phyloP scores from a whole-genome alignment of 2,329 filamentous ascomycete genomes.

The Diplodia corticola region DNA sequence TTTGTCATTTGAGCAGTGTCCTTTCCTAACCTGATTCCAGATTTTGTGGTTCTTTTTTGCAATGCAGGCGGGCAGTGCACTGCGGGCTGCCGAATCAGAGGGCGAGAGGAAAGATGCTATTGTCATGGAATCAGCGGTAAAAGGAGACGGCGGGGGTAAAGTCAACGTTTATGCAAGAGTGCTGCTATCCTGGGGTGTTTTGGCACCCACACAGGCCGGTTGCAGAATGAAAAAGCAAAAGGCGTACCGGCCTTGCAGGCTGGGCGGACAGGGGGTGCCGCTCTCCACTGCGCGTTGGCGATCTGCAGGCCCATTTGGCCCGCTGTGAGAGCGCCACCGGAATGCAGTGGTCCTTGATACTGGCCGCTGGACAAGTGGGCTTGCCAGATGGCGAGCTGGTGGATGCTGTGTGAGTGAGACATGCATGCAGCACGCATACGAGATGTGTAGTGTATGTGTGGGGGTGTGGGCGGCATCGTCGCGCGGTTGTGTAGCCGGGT shows the following conservation, averaged over 20 bases:
- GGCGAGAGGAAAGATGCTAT: not conserved
- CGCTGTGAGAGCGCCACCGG: conserved; percentile 10
- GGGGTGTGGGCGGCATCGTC: conserved; percentile 2
- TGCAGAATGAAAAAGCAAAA: not conserved
- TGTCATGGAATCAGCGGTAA: not conserved
- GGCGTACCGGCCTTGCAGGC: conserved; percentile 5
- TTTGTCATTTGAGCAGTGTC: too few relatives aligned
- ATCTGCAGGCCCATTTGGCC: conserved; percentile 15
- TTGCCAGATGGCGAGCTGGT: not conserved
- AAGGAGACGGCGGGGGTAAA: not conserved
- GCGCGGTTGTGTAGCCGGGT: conserved; percentile 4
- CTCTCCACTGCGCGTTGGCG: not conserved
- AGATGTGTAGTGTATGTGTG: not conserved
- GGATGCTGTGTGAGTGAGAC: conserved; percentile 16
- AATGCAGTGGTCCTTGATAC: not conserved
- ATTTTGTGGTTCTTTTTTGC: too few relatives aligned
- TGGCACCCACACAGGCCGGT: not conserved
- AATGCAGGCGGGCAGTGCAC: not conserved
- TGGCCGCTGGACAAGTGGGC: not conserved
- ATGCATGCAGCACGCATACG: conserved; percentile 8
- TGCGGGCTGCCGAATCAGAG: not conserved
- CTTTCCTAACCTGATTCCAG: too few relatives aligned
- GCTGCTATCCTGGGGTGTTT: not conserved
- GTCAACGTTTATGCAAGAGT: not conserved
- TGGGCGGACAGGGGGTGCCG: not conserved